These are phyloP conservation scores for Aspergillus heteromorphus DNA, from an alignment of 495 filamentous ascomycete species.

Conservation along the genomic window DNA sequence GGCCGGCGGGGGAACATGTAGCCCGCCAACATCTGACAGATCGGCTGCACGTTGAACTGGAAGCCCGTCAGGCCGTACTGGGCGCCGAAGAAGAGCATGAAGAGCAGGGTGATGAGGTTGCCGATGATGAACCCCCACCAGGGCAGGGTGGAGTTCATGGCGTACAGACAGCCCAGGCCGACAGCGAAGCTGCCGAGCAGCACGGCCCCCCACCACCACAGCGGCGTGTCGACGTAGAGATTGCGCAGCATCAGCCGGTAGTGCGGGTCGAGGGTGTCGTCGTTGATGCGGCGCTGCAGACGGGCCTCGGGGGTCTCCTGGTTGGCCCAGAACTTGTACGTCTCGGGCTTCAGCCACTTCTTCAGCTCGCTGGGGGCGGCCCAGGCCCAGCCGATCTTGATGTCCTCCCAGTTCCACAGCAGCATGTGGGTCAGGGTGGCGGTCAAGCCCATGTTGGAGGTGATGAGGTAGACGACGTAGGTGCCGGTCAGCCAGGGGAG, in stretches of 20 bases:
- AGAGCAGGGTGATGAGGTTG: not conserved
- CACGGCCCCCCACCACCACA: not conserved
- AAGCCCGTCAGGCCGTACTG: not conserved
- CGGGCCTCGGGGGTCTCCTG: not conserved
- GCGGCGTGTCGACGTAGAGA: not conserved
- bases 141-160: not conserved
- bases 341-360: slow-evolving; percentile 1
- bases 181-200: not conserved
- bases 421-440: not conserved
- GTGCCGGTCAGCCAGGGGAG: slow-evolving; percentile 1
- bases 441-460: not conserved
- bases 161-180: not conserved
- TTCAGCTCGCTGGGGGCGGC: not conserved
- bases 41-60: not conserved
- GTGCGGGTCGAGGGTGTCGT: not conserved
- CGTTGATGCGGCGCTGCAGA: not conserved
- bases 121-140: slow-evolving; percentile 2
- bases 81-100: slow-evolving; percentile 2
- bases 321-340: not conserved
- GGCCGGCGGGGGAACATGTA: not conserved
- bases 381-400: not conserved
- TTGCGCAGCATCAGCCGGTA: not conserved
- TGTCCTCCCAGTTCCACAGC: not conserved
- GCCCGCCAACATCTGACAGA: slow-evolving; percentile 3
- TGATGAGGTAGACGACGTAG: not conserved